phyloP scores from a whole-genome alignment of 345 rosid genomes.

The Eucalyptus pauciflora region DNA sequence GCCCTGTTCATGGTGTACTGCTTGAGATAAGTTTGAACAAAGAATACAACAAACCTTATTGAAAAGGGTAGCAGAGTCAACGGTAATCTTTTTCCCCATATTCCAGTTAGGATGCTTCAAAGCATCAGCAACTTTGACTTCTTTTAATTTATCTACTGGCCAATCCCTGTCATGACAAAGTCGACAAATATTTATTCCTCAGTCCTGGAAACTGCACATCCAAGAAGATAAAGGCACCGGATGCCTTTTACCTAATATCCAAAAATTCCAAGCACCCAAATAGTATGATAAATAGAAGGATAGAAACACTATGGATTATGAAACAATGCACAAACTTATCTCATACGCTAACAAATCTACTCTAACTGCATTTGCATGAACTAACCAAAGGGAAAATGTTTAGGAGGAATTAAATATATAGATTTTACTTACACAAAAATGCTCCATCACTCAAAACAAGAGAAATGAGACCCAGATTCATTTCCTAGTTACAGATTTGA shows the following conservation, averaged over 20 bases:
- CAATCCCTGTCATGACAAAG: constrained; percentile 37
- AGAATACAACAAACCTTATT: constrained; percentile 47
- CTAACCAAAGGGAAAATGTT: not conserved
- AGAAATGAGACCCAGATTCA: not conserved
- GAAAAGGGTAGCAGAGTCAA: constrained; percentile 96
- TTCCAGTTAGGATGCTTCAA: constrained; percentile 96
- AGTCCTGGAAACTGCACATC: not conserved
- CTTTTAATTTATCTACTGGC: constrained; percentile 92
- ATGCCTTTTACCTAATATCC: not conserved
- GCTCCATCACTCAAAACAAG: not conserved
- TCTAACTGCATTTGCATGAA: not conserved
- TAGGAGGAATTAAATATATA: not conserved
- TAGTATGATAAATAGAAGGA: not conserved
- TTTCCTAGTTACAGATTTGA: not conserved
- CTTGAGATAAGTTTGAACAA: not conserved
- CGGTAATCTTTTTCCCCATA: constrained; percentile 96
- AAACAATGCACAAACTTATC: not conserved
- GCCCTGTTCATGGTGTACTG: not conserved
- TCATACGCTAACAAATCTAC: not conserved
- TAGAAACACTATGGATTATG: not conserved
- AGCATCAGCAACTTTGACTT: constrained; percentile 88
- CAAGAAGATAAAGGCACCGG: not conserved
- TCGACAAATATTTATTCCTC: not conserved
- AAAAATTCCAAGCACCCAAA: not conserved
- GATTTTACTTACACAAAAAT: not conserved